Conservation (phyloP, 2,329 filamentous ascomycete genomes). For the Xylariaceae sp. region DNA sequence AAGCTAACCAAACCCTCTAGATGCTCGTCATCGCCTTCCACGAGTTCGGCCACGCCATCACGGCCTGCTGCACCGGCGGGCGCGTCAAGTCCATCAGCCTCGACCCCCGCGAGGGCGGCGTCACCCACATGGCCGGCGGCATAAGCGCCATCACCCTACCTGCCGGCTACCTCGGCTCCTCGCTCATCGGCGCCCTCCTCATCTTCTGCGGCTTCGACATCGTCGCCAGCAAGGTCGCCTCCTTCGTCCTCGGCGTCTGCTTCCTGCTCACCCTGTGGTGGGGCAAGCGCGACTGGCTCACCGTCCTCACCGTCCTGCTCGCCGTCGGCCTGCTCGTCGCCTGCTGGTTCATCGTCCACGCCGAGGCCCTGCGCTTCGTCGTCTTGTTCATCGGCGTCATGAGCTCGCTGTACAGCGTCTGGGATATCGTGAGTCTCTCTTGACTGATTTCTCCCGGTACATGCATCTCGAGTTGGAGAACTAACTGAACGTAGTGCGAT, state of each 20-base stretch:
- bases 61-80: slow-evolving; percentile 68
- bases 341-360: slow-evolving; percentile 77
- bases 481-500: slow-evolving; percentile 51
- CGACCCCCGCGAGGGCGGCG: slow-evolving; percentile 72
- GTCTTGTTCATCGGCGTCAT: slow-evolving; percentile 80
- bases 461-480: too few species aligned
- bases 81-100: slow-evolving; percentile 68
- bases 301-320: slow-evolving; percentile 63
- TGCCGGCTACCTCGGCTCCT: slow-evolving; percentile 74
- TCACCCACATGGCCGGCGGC: slow-evolving; percentile 73
- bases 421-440: slow-evolving; percentile 63
- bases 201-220: slow-evolving; percentile 81
- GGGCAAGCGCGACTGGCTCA: slow-evolving; percentile 75
- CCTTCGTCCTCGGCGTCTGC: slow-evolving; percentile 66
- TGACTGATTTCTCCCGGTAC: background rate
- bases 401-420: slow-evolving; percentile 75
- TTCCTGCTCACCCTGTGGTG: slow-evolving; percentile 80
- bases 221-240: slow-evolving; percentile 75
- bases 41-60: slow-evolving; percentile 73
- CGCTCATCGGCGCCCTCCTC: slow-evolving; percentile 70
- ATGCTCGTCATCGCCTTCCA: slow-evolving; percentile 84
- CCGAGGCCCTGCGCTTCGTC: slow-evolving; percentile 67
- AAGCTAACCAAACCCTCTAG: slow-evolving; percentile 32
- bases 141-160: slow-evolving; percentile 67
- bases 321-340: slow-evolving; percentile 68